Conservation (phyloP, 805 yeast species). For the Vanderwaltozyma polyspora region DNA sequence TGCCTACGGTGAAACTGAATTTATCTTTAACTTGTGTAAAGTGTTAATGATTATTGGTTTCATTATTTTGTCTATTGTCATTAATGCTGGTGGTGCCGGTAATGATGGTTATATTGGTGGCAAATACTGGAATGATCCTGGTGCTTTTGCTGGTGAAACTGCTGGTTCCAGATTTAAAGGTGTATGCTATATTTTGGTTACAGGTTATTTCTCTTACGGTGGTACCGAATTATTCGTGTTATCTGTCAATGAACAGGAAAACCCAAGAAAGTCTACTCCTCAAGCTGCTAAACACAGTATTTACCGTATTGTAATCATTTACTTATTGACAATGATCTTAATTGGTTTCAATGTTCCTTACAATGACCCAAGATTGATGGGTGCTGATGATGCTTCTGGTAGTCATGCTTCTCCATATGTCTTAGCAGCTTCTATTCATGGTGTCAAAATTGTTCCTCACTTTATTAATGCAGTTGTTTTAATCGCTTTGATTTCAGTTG, state of each 20-base stretch:
- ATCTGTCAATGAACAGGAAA: slow-evolving; percentile 56
- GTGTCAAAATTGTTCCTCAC: slow-evolving; percentile 55
- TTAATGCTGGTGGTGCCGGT: slow-evolving; percentile 51
- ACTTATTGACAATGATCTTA: slow-evolving; percentile 41
- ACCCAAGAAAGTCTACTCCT: slow-evolving; percentile 50
- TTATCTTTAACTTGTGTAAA: slow-evolving; percentile 42
- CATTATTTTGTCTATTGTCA: slow-evolving; percentile 42
- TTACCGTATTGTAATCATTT: slow-evolving; percentile 52
- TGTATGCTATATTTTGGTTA: slow-evolving; percentile 51
- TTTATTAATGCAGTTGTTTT: slow-evolving; percentile 66
- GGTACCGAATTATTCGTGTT: slow-evolving; percentile 58
- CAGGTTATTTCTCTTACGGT: slow-evolving; percentile 54
- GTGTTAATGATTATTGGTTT: slow-evolving; percentile 49
- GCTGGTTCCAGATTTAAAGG: slow-evolving; percentile 42
- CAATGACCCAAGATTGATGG: slow-evolving; percentile 38
- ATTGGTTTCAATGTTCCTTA: slow-evolving; percentile 53
- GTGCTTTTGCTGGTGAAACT: slow-evolving; percentile 28
- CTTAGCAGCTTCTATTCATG: slow-evolving; percentile 52
- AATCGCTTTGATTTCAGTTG: slow-evolving; percentile 64
- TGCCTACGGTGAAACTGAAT: slow-evolving; percentile 65
- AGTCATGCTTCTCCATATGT: slow-evolving; percentile 65
- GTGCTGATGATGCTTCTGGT: slow-evolving; percentile 36
- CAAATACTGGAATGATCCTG: slow-evolving; percentile 48
- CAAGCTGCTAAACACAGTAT: slow-evolving; percentile 55
- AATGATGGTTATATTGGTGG: slow-evolving; percentile 48